Evolutionary conservation across 129 eudicot species (phyloP).

Genomic region (Artemisia annua): DNA sequence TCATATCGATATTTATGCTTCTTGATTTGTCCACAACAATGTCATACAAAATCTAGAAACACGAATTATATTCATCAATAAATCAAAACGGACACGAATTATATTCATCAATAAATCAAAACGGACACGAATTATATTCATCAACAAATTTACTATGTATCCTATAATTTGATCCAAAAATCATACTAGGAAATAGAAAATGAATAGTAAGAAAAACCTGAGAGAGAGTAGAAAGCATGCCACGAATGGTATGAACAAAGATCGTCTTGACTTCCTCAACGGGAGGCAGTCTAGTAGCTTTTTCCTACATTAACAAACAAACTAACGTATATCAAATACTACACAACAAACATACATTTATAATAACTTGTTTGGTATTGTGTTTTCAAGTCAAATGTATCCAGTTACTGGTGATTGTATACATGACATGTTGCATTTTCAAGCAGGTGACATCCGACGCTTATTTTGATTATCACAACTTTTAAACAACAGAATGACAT

Average conservation of each 20-base stretch:
- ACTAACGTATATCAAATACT: not conserved
- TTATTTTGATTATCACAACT: too few relatives aligned
- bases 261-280: slow-evolving; percentile 75
- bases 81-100: too few relatives aligned
- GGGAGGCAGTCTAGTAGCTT: slow-evolving; percentile 82
- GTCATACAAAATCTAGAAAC: not conserved
- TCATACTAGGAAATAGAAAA: not conserved
- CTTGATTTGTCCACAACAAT: not conserved
- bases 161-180: not conserved
- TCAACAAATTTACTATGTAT: too few relatives aligned
- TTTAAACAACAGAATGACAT: too few relatives aligned
- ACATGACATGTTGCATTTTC: too few relatives aligned
- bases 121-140: too few relatives aligned
- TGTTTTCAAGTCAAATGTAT: too few relatives aligned
- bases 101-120: too few relatives aligned
- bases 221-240: slow-evolving; percentile 79
- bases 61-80: not conserved
- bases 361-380: too few relatives aligned
- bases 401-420: too few relatives aligned
- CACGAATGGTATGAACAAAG: slow-evolving; percentile 62
- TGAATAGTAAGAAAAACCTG: slow-evolving; percentile 40
- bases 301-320: slow-evolving; percentile 53
- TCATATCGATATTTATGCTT: too few relatives aligned
- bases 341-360: not conserved
- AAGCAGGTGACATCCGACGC: too few relatives aligned